Evolutionary conservation across 2,329 filamentous ascomycete genomes (phyloP), one percentile per base, ranked within the genome.

Genomic region (Coniochaeta hoffmannii): DNA sequence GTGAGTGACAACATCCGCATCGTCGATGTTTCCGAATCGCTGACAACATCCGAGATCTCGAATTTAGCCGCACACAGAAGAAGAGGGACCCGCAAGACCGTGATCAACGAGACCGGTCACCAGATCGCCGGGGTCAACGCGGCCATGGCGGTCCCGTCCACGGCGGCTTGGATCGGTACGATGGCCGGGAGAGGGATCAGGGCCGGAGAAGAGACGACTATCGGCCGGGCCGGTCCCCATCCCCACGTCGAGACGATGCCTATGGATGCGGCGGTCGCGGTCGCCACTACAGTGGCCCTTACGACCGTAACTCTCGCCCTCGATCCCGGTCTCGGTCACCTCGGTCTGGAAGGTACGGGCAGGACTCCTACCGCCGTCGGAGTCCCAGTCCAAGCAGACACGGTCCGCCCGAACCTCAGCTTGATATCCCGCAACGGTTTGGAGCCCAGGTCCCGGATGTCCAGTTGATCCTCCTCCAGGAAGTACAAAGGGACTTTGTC

Each of bases 11-110:
- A 12, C 10, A 36, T n/a, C 34, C 9, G 15, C 17, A 41, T 41
- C 9, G 3, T 12, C 41, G 9, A 28, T 46, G 14, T 46, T n/a
- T 15, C 5, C 19, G 22, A 15, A 26, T 32, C 24, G 41, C 41
- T 46, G 24, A 46, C 41, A 5, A 28, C 12, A 4, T 46, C 26
- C 41, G 26, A 94, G 90, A 96, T 67, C 82, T 97, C 19, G 92
- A 97, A 68, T 83, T 96, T 36, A 96, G 92, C 6, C 93, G 93
- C 58, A 84, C 87, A 3, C 91, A 96, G 68, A 90, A 90, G 68
- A 90, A 90, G 64, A 88, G 85, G 50, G 82, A 85, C 53, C 86
- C 86, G 52, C 76, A 75, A 61, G 79, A 69, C 61, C 68, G 62
- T 12, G 67, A 75, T 57, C 74, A 69, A 61, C 68, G 62, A 15